These are phyloP conservation scores for Oenanthe javanica DNA, from an alignment of 140 eudicot species.

Conservation along the genomic window DNA sequence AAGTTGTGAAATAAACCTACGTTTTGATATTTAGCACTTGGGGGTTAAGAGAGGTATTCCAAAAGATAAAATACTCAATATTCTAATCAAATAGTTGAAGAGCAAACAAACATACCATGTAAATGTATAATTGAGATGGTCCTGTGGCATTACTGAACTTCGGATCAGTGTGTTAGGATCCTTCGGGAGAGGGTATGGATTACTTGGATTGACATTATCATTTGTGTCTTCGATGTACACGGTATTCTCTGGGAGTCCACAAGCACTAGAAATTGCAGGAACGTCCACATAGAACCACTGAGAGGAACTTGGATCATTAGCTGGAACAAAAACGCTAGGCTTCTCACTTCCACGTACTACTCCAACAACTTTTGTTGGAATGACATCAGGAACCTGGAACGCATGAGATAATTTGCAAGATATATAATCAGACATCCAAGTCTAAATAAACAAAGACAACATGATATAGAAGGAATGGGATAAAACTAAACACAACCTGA, in stretches of 20 bases:
- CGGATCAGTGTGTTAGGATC: conserved; percentile 57
- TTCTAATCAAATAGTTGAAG: background rate
- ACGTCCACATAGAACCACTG: conserved; percentile 97
- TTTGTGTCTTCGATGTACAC: conserved; percentile 76
- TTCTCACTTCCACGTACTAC: conserved; percentile 93
- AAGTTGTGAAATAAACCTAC: background rate
- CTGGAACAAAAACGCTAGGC: conserved; percentile 91
- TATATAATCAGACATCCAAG: background rate
- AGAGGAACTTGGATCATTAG: conserved; percentile 59
- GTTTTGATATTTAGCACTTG: background rate
- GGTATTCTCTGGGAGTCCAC: conserved; percentile 76
- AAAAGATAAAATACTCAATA: background rate
- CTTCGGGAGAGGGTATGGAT: conserved; percentile 86
- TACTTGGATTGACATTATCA: conserved; percentile 66
- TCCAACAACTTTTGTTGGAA: conserved; percentile 58
- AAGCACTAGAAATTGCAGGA: conserved; percentile 51
- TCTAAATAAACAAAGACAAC: conserved; percentile 4
- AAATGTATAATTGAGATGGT: conserved; percentile 83
- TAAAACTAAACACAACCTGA: conserved; percentile 33
- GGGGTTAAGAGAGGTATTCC: background rate
- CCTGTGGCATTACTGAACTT: conserved; percentile 91
- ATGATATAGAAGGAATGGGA: background rate
- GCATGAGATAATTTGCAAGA: conserved; percentile 11
- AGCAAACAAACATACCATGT: conserved; percentile 51
- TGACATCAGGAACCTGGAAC: conserved; percentile 36